These are phyloP conservation scores for Hypoxylon trugodes DNA, from an alignment of 495 filamentous ascomycete genomes.

Conservation along the genomic window DNA sequence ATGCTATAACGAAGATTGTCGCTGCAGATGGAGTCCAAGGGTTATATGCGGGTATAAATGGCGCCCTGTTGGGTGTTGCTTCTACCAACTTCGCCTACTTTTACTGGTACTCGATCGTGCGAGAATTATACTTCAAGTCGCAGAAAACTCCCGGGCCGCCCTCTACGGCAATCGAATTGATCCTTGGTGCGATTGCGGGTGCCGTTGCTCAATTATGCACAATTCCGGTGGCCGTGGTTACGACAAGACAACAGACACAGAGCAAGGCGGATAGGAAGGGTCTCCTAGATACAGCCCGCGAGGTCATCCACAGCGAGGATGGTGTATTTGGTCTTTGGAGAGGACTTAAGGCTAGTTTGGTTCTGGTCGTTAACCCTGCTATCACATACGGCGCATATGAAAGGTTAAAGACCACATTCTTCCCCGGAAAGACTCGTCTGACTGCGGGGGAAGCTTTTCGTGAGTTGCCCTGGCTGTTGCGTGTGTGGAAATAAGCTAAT, in stretches of 20 bases:
- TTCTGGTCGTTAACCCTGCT: conserved; percentile 94
- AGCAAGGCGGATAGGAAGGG: conserved; percentile 83
- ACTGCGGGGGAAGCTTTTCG: conserved; percentile 90
- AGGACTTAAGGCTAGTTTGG: conserved; percentile 94
- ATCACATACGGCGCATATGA: conserved; percentile 99
- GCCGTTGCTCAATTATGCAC: conserved; percentile 96
- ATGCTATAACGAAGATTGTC: conserved; percentile 87
- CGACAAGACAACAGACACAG: conserved; percentile 95
- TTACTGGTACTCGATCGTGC: conserved; percentile 96
- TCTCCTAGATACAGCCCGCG: conserved; percentile 83
- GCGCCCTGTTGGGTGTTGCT: conserved; percentile 87
- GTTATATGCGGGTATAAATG: conserved; percentile 88
- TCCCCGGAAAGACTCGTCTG: conserved; percentile 78
- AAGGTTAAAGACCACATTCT: conserved; percentile 80
- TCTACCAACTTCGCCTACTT: conserved; percentile 99
- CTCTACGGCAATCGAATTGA: conserved; percentile 84
- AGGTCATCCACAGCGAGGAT: conserved; percentile 91
- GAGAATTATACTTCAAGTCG: conserved; percentile 79
- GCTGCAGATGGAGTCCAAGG: conserved; percentile 82
- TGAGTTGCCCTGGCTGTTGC: conserved; percentile 56
- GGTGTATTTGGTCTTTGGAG: conserved; percentile 91
- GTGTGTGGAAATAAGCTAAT: conserved; percentile 13
- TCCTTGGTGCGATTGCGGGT: conserved; percentile 86
- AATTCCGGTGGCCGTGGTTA: conserved; percentile 94
- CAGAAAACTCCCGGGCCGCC: conserved; percentile 69